These are phyloP conservation scores for Penicillium sp. DNA, from an alignment of 2,329 filamentous ascomycete genomes.

Conservation along the genomic window DNA sequence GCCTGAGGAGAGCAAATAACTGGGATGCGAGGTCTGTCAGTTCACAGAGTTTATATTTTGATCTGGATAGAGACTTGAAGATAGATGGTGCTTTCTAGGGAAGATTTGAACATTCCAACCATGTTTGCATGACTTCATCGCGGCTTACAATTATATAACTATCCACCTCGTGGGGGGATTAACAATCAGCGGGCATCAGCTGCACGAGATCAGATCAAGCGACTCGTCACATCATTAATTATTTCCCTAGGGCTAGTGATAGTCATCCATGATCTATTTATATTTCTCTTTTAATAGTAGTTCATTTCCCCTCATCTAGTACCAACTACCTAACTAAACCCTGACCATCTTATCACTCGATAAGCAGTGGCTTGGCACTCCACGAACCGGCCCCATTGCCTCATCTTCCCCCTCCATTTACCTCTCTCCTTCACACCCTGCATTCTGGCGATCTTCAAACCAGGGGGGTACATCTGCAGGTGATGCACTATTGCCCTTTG, in stretches of 20 bases:
- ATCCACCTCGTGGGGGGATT: background rate
- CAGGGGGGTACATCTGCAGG: slow-evolving; percentile 1
- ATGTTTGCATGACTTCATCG: background rate
- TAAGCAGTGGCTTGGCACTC: slow-evolving; percentile 25
- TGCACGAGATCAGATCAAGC: slow-evolving; percentile 14
- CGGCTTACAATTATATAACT: background rate
- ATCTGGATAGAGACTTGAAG: background rate
- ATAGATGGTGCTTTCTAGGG: background rate
- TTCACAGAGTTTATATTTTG: background rate
- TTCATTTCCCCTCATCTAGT: background rate
- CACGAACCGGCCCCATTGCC: slow-evolving; percentile 23
- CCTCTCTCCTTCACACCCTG: slow-evolving; percentile 3
- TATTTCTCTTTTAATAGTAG: background rate
- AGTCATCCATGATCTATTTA: background rate
- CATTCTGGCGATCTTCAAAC: slow-evolving; percentile 3
- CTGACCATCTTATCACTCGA: slow-evolving; percentile 9
- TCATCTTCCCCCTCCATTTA: slow-evolving; percentile 16
- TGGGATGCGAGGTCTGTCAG: background rate
- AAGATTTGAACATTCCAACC: background rate
- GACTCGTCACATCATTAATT: background rate
- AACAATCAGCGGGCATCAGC: background rate
- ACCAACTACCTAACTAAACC: background rate
- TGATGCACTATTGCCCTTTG: background rate
- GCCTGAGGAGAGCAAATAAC: slow-evolving; percentile 24
- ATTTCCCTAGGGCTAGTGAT: background rate